These are phyloP conservation scores for Fusarium graminum DNA, from an alignment of 2,329 filamentous ascomycete species.

Conservation along the genomic window DNA sequence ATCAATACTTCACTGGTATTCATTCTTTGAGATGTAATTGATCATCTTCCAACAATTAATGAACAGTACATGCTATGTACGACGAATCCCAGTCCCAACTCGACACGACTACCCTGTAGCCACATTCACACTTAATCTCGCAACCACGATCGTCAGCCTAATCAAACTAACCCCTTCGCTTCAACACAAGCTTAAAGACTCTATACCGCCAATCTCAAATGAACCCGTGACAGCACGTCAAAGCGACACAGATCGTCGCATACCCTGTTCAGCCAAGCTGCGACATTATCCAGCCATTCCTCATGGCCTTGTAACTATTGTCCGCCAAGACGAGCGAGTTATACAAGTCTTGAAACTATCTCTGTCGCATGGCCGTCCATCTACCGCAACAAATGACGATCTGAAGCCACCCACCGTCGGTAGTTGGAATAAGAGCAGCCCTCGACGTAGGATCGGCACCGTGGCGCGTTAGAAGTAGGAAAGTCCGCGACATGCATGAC, in stretches of 20 bases:
- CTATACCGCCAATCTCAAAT: slow-evolving; percentile 10
- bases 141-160: background rate
- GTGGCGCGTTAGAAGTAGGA: slow-evolving; percentile 5
- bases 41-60: too few species aligned
- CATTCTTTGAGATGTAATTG: too few species aligned
- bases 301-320: background rate
- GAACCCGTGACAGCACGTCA: slow-evolving; percentile 8
- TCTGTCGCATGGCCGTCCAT: background rate
- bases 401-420: slow-evolving; percentile 11
- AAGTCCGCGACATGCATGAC: slow-evolving; percentile 4
- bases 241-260: slow-evolving; percentile 25
- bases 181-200: background rate
- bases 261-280: background rate
- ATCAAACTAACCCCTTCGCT: background rate
- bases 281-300: slow-evolving; percentile 1
- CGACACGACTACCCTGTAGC: background rate
- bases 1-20: too few species aligned
- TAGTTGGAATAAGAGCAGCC: slow-evolving; percentile 19
- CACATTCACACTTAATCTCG: background rate
- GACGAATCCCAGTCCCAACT: background rate
- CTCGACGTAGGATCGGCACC: slow-evolving; percentile 19
- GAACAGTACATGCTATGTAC: too few species aligned
- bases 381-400: slow-evolving; percentile 4
- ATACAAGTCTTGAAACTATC: background rate
- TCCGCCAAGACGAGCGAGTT: slow-evolving; percentile 14